Conservation (phyloP, 768 basidiomycete species). For the Favolaschia claudopus region DNA sequence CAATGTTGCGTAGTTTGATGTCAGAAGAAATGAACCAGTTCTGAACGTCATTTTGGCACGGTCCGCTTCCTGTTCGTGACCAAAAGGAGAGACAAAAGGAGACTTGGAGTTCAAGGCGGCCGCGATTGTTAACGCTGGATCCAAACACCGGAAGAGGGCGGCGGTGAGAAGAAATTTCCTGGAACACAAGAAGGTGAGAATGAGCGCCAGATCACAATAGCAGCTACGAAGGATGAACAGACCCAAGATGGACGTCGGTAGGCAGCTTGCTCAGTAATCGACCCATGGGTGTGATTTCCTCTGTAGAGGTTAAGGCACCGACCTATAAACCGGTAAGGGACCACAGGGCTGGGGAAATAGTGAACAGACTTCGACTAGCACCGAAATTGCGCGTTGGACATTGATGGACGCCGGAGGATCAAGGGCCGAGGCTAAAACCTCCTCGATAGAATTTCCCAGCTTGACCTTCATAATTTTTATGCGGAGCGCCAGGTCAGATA, state of each 20-base stretch:
- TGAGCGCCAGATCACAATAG: not conserved
- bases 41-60: slow-evolving; percentile 83
- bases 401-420: slow-evolving; percentile 90
- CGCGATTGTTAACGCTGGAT: slow-evolving; percentile 96
- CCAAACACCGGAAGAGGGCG: slow-evolving; percentile 86
- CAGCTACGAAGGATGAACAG: not conserved
- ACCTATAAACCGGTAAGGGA: slow-evolving; percentile 55
- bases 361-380: slow-evolving; percentile 81
- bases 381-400: slow-evolving; percentile 87
- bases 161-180: slow-evolving; percentile 89
- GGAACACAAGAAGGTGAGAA: not conserved
- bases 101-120: slow-evolving; percentile 93
- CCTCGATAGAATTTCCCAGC: slow-evolving; percentile 85
- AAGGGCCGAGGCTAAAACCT: slow-evolving; percentile 84
- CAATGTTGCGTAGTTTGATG: not conserved
- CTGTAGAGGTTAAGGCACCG: slow-evolving; percentile 80
- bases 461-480: slow-evolving; percentile 95
- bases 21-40: slow-evolving; percentile 52
- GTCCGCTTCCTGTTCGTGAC: slow-evolving; percentile 87
- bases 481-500: slow-evolving; percentile 89
- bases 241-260: slow-evolving; percentile 82
- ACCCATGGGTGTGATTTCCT: slow-evolving; percentile 97
- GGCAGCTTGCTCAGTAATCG: slow-evolving; percentile 89
- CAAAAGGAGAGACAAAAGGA: slow-evolving; percentile 90
- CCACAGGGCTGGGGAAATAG: not conserved